Base-by-base conservation (phyloP, 371 early-diverging fungal species). In the Rhizopus stolonifer region DNA sequence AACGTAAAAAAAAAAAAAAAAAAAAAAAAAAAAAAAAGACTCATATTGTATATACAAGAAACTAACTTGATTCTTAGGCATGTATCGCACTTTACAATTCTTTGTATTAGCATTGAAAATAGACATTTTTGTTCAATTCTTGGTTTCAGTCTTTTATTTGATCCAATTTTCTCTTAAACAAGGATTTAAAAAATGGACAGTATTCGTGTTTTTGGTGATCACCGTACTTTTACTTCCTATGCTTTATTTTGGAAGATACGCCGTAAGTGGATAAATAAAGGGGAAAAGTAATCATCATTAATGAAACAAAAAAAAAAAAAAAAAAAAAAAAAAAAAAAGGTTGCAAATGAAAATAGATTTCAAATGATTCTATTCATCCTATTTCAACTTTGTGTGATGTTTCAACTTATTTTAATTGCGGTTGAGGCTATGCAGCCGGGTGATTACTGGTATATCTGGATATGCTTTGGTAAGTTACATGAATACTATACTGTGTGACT, bases 381-480 rank as follows among this genome's bases (percentile, higher is more conserved):
- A 0, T 78, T 72, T 33, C 79, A 78, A 39, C 7, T 67, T 5
- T 26, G 62, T 18, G 62, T 74, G 7, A 36, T 74, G 0, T 56
- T 69, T 24, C 67, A 70, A 21, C 59, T 74, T 26, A 50, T 58
- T n/a, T 64, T 74, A 10, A 61, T 78, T 23, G 59, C 70, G 13
- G 36, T 31, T 15, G 54, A 63, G 31, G 69, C 79, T 0, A 45
- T 63, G 13, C 31, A 39, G 18, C 42, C 48, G 1, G 49, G 48
- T 18, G 59, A 70, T 23, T 56, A 55, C 38, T 78, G 74, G 79
- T 70, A 72, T 38, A 70, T 58, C 9, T 74, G 72, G 70, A 68
- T 74, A 40, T 72, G 75, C 40, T 70, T 78, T 59, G 71, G 79
- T 78, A 70, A 61, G 65, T 25, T 13, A 15, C 18, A 38, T 3